Percentiles rank a stretch among this genome's conserved stretches.
phyloP scores from a whole-genome alignment of 495 filamentous ascomycete species.

The Aspergillus hancockii region DNA sequence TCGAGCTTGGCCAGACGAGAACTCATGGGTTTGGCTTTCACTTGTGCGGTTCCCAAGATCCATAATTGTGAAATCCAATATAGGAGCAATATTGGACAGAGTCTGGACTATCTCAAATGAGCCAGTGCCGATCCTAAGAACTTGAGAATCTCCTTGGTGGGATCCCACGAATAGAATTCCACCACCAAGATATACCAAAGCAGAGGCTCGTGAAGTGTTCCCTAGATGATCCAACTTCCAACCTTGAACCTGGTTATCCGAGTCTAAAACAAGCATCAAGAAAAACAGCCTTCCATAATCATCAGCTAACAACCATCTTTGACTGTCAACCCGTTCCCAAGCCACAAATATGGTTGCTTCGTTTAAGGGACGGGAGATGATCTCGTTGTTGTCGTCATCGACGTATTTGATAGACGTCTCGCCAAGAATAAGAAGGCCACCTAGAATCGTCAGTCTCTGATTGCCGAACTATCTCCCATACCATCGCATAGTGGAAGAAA shows the following conservation, averaged over 20 bases:
- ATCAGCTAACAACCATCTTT: slow-evolving; percentile 83
- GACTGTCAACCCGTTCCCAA: slow-evolving; percentile 81
- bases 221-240: slow-evolving; percentile 71
- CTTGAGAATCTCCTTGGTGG: slow-evolving; percentile 88
- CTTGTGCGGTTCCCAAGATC: slow-evolving; percentile 83
- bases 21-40: slow-evolving; percentile 80
- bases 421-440: slow-evolving; percentile 79
- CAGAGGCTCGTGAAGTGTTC: slow-evolving; percentile 68
- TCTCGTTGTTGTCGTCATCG: slow-evolving; percentile 66
- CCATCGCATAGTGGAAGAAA: slow-evolving; percentile 9
- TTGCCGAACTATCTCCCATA: not conserved
- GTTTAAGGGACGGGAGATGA: slow-evolving; percentile 59
- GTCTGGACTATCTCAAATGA: slow-evolving; percentile 71
- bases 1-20: slow-evolving; percentile 90
- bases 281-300: slow-evolving; percentile 84
- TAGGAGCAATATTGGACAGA: slow-evolving; percentile 82
- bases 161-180: slow-evolving; percentile 83
- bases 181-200: slow-evolving; percentile 76
- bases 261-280: slow-evolving; percentile 69
- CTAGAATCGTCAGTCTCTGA: slow-evolving; percentile 30
- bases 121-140: slow-evolving; percentile 62
- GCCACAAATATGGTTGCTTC: slow-evolving; percentile 81
- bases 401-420: slow-evolving; percentile 85
- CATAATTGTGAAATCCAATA: slow-evolving; percentile 92
- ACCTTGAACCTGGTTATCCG: slow-evolving; percentile 59